phyloP scores from a whole-genome alignment of 257 asterid genomes.

The Verbena officinalis region DNA sequence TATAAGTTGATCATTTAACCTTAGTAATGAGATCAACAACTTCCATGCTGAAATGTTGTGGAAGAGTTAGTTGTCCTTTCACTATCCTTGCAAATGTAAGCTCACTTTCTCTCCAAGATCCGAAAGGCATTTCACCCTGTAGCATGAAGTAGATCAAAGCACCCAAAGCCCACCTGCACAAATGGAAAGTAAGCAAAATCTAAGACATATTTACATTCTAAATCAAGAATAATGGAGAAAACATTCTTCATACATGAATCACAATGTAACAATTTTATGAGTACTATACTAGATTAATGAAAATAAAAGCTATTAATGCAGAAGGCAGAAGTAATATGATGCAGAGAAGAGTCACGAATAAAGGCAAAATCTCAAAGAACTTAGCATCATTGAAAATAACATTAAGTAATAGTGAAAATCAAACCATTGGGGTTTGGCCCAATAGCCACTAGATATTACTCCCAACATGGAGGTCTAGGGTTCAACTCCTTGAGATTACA shows the following conservation, averaged over 20 bases:
- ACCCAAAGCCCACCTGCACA: slow-evolving; percentile 92
- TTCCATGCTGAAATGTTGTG: slow-evolving; percentile 60
- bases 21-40: slow-evolving; percentile 85
- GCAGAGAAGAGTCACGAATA: no score
- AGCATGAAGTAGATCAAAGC: slow-evolving; percentile 91
- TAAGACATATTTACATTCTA: not conserved
- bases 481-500: no score
- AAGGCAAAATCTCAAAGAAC: no score
- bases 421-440: no score
- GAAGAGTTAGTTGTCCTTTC: slow-evolving; percentile 80
- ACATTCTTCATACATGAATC: not conserved
- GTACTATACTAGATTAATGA: not conserved
- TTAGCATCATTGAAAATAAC: no score
- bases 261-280: not conserved
- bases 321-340: no score
- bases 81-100: slow-evolving; percentile 86
- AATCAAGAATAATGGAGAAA: not conserved
- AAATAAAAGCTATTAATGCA: no score
- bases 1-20: slow-evolving; percentile 42
- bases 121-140: slow-evolving; percentile 95
- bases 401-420: no score
- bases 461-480: no score
- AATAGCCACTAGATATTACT: no score
- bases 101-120: slow-evolving; percentile 97
- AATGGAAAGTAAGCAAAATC: slow-evolving; percentile 25